Conservation (phyloP, 495 filamentous ascomycete species). For the Aspergillus haitiensis region DNA sequence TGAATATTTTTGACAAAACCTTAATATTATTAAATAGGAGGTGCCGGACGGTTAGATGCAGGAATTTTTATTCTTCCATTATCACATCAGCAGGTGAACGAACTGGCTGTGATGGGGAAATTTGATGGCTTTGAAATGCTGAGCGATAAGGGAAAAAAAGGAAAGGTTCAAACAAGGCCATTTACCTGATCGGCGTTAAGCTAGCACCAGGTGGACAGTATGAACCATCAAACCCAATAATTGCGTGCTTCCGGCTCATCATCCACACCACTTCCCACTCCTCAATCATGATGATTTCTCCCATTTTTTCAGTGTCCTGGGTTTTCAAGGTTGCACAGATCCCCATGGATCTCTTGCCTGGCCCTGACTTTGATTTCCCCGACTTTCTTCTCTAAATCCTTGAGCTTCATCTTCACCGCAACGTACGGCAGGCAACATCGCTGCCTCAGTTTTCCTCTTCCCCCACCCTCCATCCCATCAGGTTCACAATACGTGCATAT, state of each 20-base stretch:
- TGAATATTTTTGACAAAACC: too few species aligned
- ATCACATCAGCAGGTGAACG: too few species aligned
- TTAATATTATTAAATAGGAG: too few species aligned
- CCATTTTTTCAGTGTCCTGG: not conserved
- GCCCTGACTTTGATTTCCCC: not conserved
- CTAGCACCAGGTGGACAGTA: constrained; percentile 5
- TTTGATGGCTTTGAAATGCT: too few species aligned
- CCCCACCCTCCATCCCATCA: constrained; percentile 10
- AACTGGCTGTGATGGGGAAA: too few species aligned
- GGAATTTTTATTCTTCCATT: too few species aligned
- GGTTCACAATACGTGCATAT: constrained; percentile 4
- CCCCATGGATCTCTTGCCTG: not conserved
- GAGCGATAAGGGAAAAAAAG: too few species aligned
- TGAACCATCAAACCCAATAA: constrained; percentile 26
- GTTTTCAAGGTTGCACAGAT: constrained; percentile 7
- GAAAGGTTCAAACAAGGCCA: too few species aligned
- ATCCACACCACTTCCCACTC: constrained; percentile 9
- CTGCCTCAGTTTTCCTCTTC: not conserved
- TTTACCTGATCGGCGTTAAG: not conserved
- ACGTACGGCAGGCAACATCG: constrained; percentile 5
- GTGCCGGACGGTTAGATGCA: too few species aligned
- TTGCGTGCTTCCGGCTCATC: constrained; percentile 26
- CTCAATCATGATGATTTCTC: not conserved
- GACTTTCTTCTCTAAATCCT: not conserved
- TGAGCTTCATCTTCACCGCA: constrained; percentile 14